phyloP scores from a whole-genome alignment of 2,329 filamentous ascomycete genomes.

The Ramichloridium luteum region DNA sequence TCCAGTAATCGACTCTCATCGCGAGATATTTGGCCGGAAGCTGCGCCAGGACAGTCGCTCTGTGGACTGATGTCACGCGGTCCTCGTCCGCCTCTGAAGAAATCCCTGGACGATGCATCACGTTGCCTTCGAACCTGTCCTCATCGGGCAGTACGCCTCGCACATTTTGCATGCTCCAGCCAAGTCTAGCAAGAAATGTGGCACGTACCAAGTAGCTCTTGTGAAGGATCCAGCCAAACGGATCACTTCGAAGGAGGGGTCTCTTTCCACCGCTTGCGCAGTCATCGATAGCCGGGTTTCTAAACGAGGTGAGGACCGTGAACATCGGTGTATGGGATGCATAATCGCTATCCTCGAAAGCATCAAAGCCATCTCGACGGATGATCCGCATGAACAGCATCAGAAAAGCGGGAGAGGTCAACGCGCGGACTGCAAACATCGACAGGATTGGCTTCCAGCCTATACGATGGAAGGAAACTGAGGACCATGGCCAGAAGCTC shows the following conservation, averaged over 20 bases:
- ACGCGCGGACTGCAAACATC: constrained; percentile 3
- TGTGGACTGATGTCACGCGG: constrained; percentile 7
- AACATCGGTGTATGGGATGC: constrained; percentile 9
- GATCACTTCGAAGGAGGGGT: constrained; percentile 7
- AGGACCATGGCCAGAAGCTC: constrained; percentile 9
- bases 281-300: constrained; percentile 13
- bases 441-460: constrained; percentile 10
- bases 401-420: constrained; percentile 13
- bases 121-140: too few species aligned
- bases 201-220: constrained; percentile 12
- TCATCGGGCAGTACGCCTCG: too few species aligned
- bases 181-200: constrained; percentile 11
- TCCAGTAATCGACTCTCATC: constrained; percentile 12
- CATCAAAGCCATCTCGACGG: too few species aligned
- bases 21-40: constrained; percentile 15
- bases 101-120: too few species aligned
- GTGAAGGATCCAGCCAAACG: constrained; percentile 16
- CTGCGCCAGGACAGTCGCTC: constrained; percentile 16
- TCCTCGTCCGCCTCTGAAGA: too few species aligned
- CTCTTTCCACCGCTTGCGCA: constrained; percentile 1
- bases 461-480: constrained; percentile 9
- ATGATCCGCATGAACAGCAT: too few species aligned
- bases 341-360: too few species aligned
- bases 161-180: constrained; percentile 12
- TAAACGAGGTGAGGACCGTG: constrained; percentile 14